Evolutionary conservation across 176 grass and related monocot species (phyloP).

Genomic region (Olyra latifolia): DNA sequence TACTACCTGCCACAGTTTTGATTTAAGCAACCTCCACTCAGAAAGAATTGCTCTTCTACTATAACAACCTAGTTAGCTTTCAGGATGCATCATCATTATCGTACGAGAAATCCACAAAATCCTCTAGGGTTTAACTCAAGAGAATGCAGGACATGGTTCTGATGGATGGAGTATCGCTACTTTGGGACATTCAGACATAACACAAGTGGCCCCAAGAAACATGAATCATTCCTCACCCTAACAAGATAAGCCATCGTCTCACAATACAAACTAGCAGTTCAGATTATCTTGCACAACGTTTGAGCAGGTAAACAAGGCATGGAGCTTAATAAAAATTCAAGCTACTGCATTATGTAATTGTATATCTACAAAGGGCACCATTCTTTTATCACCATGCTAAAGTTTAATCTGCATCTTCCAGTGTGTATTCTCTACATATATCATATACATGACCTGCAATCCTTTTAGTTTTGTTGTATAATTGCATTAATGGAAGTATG

Average conservation of each 20-base stretch:
- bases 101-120: not conserved
- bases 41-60: not conserved
- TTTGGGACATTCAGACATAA: no score
- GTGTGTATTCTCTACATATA: not conserved
- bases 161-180: no score
- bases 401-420: slow-evolving; percentile 1
- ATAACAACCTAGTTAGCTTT: not conserved
- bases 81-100: not conserved
- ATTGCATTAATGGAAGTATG: not conserved
- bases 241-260: not conserved
- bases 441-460: not conserved
- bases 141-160: no score
- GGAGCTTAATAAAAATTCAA: not conserved
- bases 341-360: not conserved
- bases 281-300: not conserved
- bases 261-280: not conserved
- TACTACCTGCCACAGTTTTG: no score
- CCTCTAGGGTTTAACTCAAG: no score
- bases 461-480: not conserved
- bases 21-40: not conserved
- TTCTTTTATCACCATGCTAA: not conserved
- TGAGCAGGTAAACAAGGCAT: not conserved
- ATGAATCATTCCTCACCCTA: not conserved
- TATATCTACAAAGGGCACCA: not conserved
- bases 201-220: no score